phyloP scores from a whole-genome alignment of 345 rosid species.

The Xanthoceras sorbifolium region DNA sequence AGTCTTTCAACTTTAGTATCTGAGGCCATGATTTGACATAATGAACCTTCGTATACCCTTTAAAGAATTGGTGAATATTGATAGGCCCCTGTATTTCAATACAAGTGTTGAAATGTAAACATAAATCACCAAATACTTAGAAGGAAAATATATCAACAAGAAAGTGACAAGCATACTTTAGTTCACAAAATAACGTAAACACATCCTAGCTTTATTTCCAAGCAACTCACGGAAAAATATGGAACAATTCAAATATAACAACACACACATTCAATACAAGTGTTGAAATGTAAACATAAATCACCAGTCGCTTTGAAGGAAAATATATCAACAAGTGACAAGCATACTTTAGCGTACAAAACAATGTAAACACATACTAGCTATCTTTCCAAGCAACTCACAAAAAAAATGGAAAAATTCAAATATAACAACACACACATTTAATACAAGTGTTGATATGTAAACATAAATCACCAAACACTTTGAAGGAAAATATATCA shows the following conservation, averaged over 20 bases:
- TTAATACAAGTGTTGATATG: not conserved
- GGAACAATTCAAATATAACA: not conserved
- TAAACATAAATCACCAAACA: not conserved
- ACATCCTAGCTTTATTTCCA: not conserved
- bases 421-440: too few species aligned
- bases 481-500: not conserved
- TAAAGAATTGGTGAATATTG: constrained; percentile 56
- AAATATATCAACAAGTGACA: not conserved
- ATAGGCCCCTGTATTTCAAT: constrained; percentile 46
- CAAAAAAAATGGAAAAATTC: not conserved
- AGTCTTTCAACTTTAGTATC: constrained; percentile 72
- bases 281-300: not conserved
- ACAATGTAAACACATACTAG: not conserved
- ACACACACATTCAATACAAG: not conserved
- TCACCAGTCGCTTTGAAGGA: not conserved
- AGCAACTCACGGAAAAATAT: not conserved
- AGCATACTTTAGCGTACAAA: not conserved
- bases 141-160: not conserved
- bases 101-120: not conserved
- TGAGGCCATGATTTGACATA: constrained; percentile 57
- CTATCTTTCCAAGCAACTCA: not conserved
- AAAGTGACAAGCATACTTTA: not conserved
- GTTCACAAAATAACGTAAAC: not conserved
- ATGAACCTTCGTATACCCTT: constrained; percentile 49
- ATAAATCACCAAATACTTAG: not conserved